phyloP scores from a whole-genome alignment of 2,329 filamentous ascomycete species.

The Knufia fluminis region DNA sequence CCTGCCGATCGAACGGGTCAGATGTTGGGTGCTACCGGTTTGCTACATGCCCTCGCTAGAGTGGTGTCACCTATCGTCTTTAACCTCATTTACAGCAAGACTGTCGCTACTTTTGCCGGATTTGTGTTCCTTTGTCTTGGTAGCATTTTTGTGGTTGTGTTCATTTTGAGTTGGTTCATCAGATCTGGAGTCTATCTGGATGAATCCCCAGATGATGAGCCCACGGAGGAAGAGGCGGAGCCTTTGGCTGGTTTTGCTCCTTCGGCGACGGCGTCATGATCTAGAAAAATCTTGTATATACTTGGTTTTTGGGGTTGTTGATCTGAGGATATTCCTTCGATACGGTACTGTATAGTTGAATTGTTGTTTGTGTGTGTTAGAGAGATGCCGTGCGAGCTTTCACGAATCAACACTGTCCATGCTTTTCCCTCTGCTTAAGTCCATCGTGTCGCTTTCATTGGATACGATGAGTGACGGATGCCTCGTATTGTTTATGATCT shows the following conservation, averaged over 20 bases:
- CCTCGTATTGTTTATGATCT: no score
- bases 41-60: conserved; percentile 73
- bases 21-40: conserved; percentile 76
- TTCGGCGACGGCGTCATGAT: not conserved
- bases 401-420: no score
- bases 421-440: no score
- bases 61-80: conserved; percentile 74
- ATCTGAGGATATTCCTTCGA: no score
- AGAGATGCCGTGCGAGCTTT: no score
- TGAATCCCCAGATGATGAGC: not conserved
- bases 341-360: no score
- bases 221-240: not conserved
- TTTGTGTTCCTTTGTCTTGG: conserved; percentile 71
- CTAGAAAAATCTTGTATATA: not conserved
- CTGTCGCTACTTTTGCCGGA: conserved; percentile 68
- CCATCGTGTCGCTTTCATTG: no score
- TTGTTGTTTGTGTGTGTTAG: no score
- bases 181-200: conserved; percentile 38
- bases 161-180: conserved; percentile 61
- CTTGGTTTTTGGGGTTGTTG: not conserved
- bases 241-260: not conserved
- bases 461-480: no score
- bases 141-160: conserved; percentile 55
- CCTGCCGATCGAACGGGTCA: conserved; percentile 72
- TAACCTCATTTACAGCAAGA: conserved; percentile 75